These are phyloP conservation scores for Rosa lucieae DNA, from an alignment of 306 rosid genomes.

Conservation along the genomic window DNA sequence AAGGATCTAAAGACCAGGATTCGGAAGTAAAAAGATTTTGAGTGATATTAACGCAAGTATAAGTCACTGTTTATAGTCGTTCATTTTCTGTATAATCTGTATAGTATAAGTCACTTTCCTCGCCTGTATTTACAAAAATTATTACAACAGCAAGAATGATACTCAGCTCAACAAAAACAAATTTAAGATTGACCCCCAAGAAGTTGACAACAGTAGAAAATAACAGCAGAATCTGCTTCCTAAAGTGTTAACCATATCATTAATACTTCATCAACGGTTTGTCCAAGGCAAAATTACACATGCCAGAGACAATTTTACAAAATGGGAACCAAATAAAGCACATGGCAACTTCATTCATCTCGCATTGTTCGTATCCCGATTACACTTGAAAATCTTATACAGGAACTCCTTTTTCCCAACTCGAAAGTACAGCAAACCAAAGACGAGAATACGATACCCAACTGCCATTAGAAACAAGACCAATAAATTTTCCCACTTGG, in stretches of 20 bases:
- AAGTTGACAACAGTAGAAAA: conserved; percentile 1
- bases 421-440: conserved; percentile 51
- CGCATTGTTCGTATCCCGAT: conserved; percentile 47
- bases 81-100: not conserved
- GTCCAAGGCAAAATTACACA: conserved; percentile 31
- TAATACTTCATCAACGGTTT: conserved; percentile 24
- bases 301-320: conserved; percentile 36
- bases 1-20: conserved; percentile 24
- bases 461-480: conserved; percentile 86
- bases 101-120: not conserved
- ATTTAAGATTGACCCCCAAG: not conserved
- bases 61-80: not conserved
- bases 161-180: not conserved
- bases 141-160: not conserved
- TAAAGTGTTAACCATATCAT: conserved; percentile 33
- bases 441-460: conserved; percentile 66
- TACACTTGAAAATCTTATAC: conserved; percentile 51
- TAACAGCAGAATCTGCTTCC: not conserved
- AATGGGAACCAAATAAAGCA: conserved; percentile 30
- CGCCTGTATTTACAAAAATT: not conserved
- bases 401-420: conserved; percentile 47
- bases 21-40: not conserved
- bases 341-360: conserved; percentile 48
- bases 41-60: not conserved
- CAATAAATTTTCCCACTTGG: conserved; percentile 91